Evolutionary conservation across 768 basidiomycete species (phyloP).

Genomic region (Leccinum obscurum): DNA sequence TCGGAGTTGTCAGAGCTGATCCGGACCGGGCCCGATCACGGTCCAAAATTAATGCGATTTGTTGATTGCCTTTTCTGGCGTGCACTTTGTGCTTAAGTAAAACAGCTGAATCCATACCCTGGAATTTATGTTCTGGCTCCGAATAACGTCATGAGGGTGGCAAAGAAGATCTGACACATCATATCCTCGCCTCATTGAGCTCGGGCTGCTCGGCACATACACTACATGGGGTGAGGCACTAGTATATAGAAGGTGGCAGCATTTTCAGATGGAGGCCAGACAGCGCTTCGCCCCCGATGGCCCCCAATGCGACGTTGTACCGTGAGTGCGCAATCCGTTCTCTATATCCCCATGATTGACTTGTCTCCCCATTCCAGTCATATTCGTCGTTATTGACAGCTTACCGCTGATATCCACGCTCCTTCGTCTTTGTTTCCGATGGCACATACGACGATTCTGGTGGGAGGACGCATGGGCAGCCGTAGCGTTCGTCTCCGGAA

Average conservation of each 20-base stretch:
- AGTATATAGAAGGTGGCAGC: neutral
- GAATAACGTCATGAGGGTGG: too few relatives aligned
- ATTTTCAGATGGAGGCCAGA: neutral
- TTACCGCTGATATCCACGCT: slow-evolving; percentile 12
- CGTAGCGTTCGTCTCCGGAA: neutral
- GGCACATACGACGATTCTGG: slow-evolving; percentile 9
- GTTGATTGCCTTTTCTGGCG: too few relatives aligned
- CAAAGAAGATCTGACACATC: neutral
- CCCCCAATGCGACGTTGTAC: neutral
- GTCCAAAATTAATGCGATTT: too few relatives aligned
- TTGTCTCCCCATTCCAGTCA: slow-evolving; percentile 6
- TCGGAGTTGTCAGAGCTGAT: too few relatives aligned
- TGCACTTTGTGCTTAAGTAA: too few relatives aligned
- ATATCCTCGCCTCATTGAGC: neutral
- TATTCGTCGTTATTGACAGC: slow-evolving; percentile 1
- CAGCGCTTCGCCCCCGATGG: neutral
- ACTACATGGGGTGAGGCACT: neutral
- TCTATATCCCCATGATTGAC: neutral
- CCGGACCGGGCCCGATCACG: too few relatives aligned
- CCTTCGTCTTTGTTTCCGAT: slow-evolving; percentile 18
- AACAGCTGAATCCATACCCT: too few relatives aligned
- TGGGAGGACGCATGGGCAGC: slow-evolving; percentile 17
- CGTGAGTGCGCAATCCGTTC: neutral
- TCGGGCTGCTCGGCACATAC: neutral
- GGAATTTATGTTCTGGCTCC: too few relatives aligned